phyloP scores from a whole-genome alignment of 2,329 filamentous ascomycete genomes.

The Endothia cerciana region DNA sequence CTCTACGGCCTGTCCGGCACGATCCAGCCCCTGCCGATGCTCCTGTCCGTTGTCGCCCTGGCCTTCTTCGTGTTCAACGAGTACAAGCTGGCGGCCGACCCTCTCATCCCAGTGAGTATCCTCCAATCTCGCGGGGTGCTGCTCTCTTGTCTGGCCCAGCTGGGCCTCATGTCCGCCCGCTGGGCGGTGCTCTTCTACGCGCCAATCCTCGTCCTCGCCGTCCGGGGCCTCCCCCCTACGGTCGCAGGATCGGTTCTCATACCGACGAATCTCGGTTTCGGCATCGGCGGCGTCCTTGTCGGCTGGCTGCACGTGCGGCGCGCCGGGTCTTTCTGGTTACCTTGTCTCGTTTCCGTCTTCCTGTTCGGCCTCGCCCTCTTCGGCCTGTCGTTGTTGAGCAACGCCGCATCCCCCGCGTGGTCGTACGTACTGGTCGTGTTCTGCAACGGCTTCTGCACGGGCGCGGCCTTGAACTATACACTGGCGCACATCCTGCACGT shows the following conservation, averaged over 20 bases:
- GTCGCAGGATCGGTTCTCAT: conserved; percentile 76
- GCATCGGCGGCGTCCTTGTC: conserved; percentile 70
- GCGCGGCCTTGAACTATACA: conserved; percentile 77
- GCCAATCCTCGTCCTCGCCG: conserved; percentile 78
- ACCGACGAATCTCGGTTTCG: conserved; percentile 82
- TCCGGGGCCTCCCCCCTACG: conserved; percentile 70
- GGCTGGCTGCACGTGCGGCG: conserved; percentile 78
- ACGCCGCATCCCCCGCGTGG: conserved; percentile 51
- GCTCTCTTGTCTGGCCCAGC: conserved; percentile 73
- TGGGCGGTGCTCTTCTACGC: conserved; percentile 83
- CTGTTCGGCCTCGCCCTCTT: conserved; percentile 66
- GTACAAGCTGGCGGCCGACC: conserved; percentile 64
- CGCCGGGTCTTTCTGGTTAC: conserved; percentile 71
- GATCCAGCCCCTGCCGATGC: conserved; percentile 62
- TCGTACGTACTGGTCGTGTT: conserved; percentile 66
- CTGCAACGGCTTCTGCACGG: conserved; percentile 72
- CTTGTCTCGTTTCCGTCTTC: conserved; percentile 62
- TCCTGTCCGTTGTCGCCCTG: conserved; percentile 58
- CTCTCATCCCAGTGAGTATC: conserved; percentile 74
- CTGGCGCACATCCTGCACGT: conserved; percentile 80
- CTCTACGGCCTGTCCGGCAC: conserved; percentile 69
- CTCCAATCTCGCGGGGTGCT: conserved; percentile 72
- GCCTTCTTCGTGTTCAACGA: conserved; percentile 66
- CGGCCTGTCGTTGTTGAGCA: conserved; percentile 58
- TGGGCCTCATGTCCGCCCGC: conserved; percentile 79